Evolutionary conservation across 2,329 filamentous ascomycete genomes (phyloP), one percentile per base, ranked within the genome.

Genomic region (Penicillium sclerotiorum): DNA sequence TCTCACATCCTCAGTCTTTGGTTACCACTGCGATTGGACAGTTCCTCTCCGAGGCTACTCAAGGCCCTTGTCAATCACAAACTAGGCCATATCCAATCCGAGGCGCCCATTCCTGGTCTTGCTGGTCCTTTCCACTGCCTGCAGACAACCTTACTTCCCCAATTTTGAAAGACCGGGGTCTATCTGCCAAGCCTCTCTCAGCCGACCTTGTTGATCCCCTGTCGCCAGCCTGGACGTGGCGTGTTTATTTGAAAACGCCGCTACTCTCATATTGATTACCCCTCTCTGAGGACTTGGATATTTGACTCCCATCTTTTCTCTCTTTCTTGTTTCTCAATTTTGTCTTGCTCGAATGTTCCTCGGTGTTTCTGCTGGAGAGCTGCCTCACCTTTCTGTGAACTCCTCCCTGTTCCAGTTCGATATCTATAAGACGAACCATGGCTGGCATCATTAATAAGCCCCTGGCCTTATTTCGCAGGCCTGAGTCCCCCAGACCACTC

Each of bases 381-480:
- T 27, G 36, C 15, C 32, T 49, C 23, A 43, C 17, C 17, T 30
- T 15, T 17, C 27, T 17, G 27, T 32, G 28, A 28, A 22, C 12
- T 18, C 3, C 8, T 23, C 21, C 9, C 27, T 23, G 13, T 30
- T 11, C 11, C 18, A 11, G 13, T 15, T 7, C 11, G 25, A 30
- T 13, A 33, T 15, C 17, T 17, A 36, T 36, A 20, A 36, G 11
- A n/a, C 12, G 15, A 6, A 58, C 25, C 27, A 70, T 70, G 68
- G 53, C 64, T 5, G 57, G 55, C 39, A 55, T 66, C 12, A 58
- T 68, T 46, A 62, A 57, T 40, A 52, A 58, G n/a, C 64, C 68
- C 17, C 56, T 71, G 39, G 55, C 57, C 42, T 53, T 65, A 15
- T 63, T 71, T 41, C 68, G 67, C 51, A 65, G 61, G 37, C 45